Evolutionary conservation across 495 filamentous ascomycete genomes (phyloP), one percentile per base, ranked within the genome.

Genomic region (Sordaria brevicollis): DNA sequence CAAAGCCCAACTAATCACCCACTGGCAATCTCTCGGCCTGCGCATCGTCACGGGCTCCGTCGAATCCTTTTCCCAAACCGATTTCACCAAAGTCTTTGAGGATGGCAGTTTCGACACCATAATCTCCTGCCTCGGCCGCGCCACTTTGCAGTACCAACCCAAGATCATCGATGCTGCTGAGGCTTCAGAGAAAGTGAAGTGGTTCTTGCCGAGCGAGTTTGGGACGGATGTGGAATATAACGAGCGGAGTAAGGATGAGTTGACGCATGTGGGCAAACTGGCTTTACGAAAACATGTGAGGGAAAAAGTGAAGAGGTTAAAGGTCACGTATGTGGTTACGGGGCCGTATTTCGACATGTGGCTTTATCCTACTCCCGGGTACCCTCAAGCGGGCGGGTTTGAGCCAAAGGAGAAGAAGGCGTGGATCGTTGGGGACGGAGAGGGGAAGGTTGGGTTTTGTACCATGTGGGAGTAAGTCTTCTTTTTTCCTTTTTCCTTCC

Each of bases 141-240:
- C 81, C 34, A 83, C 83, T 5, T 81, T 92, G 7, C 79, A 83
- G 4, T 77, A 81, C 17, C 89, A 91, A 74, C 85, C 89, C 70
- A 79, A 84, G 1, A 81, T 91, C 0, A 81, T 92, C 67, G 78
- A 79, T 65, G 81, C 89, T 13, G 89, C 89, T 39, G 86, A 87
- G 65, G 81, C 81, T 36, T 83, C 84, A 17, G 74, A 81, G 1
- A 80, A 75, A 43, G 86, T 93, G 21, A 83, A 87, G 70, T 87
- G 87, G 81, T 92, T 92, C 79, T 84, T 91, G 71, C 89, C 90
- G 5, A 90, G 87, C 21, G 90, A 92, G 75, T 92, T 89, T 73
- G 90, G 90, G 69, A 93, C 90, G 0, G 90, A 92, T 69, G 89
- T 92, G 71, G 89, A 89, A 75, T 89, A 91, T 73, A 79, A 83